Evolutionary conservation across 257 asterid species (phyloP).

Genomic region (Pogostemon cablin): DNA sequence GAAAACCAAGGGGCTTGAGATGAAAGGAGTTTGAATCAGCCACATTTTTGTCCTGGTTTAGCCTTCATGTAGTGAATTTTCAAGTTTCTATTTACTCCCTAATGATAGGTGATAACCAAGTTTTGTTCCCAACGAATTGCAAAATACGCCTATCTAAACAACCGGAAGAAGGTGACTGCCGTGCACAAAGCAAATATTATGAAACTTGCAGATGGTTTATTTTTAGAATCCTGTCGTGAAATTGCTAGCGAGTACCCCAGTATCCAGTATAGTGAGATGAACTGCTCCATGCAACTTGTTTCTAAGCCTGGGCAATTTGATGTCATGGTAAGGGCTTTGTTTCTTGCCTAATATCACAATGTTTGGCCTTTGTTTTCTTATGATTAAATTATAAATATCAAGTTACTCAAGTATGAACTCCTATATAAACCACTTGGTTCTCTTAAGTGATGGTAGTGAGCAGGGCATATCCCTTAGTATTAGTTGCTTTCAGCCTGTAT

Average conservation of each 20-base stretch:
- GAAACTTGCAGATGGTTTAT: slow-evolving; percentile 99
- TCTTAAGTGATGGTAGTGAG: slow-evolving; percentile 12
- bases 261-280: slow-evolving; percentile 87
- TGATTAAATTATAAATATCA: background rate
- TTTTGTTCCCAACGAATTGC: slow-evolving; percentile 97
- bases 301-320: slow-evolving; percentile 98
- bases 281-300: slow-evolving; percentile 99
- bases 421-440: background rate
- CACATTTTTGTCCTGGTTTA: no score
- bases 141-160: slow-evolving; percentile 91
- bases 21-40: background rate
- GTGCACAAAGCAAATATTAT: slow-evolving; percentile 99
- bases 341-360: background rate
- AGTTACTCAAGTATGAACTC: background rate
- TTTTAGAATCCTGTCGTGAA: slow-evolving; percentile 95
- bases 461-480: background rate
- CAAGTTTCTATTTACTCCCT: slow-evolving; percentile 40
- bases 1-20: slow-evolving; percentile 3
- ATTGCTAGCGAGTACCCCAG: slow-evolving; percentile 89
- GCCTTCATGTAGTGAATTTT: background rate
- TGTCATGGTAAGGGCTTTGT: slow-evolving; percentile 70
- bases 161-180: slow-evolving; percentile 92
- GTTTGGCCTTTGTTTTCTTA: background rate
- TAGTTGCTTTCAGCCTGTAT: slow-evolving; percentile 1
- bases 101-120: slow-evolving; percentile 87